These are phyloP conservation scores for Bruguiera hainesii DNA, from an alignment of 441 rosid species.

Conservation along the genomic window DNA sequence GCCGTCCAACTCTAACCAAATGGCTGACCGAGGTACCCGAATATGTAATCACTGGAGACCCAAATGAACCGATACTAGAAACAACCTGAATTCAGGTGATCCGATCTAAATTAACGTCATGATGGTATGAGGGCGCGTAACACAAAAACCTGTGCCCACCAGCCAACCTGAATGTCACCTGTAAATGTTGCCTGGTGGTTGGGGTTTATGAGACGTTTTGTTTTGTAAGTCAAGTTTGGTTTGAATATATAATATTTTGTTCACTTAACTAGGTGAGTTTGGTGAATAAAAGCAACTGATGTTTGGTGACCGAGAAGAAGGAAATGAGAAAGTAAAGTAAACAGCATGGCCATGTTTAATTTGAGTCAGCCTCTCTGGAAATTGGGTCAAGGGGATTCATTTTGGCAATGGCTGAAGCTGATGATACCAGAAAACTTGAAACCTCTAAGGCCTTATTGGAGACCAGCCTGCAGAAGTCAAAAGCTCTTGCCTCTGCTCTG, in stretches of 20 bases:
- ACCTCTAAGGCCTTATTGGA: conserved; percentile 45
- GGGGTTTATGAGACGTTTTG: conserved; percentile 32
- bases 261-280: conserved; percentile 36
- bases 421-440: conserved; percentile 35
- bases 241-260: conserved; percentile 33
- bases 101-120: no score
- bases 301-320: conserved; percentile 20
- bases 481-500: conserved; percentile 40
- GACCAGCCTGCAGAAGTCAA: conserved; percentile 55
- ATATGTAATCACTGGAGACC: no score
- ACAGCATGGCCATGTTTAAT: not conserved
- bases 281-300: conserved; percentile 34
- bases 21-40: no score
- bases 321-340: not conserved
- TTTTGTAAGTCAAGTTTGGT: conserved; percentile 65
- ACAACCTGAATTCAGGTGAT: no score
- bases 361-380: not conserved
- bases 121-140: no score
- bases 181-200: conserved; percentile 18
- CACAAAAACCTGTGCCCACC: no score
- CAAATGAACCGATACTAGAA: no score
- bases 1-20: no score
- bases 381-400: not conserved
- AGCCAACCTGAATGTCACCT: no score
- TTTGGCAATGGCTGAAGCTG: conserved; percentile 35